Percentiles rank a stretch among this genome's conserved stretches.
Conservation (phyloP, 768 basidiomycete species). For the Collybia sp. region DNA sequence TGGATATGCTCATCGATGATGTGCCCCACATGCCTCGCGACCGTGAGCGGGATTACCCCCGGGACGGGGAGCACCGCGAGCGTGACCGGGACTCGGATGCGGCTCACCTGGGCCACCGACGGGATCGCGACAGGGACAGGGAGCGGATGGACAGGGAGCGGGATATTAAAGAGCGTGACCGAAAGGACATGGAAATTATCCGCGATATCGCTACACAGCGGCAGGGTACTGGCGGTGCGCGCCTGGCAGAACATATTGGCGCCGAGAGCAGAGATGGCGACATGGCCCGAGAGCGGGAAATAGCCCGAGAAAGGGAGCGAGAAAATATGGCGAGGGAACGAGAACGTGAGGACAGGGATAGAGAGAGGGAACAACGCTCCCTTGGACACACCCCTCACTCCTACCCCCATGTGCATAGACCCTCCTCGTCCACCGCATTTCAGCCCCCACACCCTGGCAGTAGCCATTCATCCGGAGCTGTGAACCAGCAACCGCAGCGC, state of each 20-base stretch:
- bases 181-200: not conserved
- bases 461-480: too few relatives aligned
- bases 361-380: conserved; percentile 1
- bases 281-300: not conserved
- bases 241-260: too few relatives aligned
- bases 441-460: not conserved
- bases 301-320: not conserved
- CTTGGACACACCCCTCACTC: not conserved
- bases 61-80: too few relatives aligned
- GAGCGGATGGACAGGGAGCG: not conserved
- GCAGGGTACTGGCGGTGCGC: not conserved
- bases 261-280: not conserved
- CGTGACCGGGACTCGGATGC: too few relatives aligned
- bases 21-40: too few relatives aligned
- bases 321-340: not conserved
- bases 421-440: not conserved
- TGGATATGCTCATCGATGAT: too few relatives aligned
- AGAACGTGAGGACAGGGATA: conserved; percentile 4
- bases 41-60: not conserved
- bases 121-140: not conserved
- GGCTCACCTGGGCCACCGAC: too few relatives aligned
- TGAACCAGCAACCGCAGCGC: conserved; percentile 12
- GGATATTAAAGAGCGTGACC: not conserved
- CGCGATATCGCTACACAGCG: not conserved
- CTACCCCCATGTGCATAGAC: not conserved